These are phyloP conservation scores for Coprinopsis sp. DNA, from an alignment of 768 basidiomycete genomes.

Conservation along the genomic window DNA sequence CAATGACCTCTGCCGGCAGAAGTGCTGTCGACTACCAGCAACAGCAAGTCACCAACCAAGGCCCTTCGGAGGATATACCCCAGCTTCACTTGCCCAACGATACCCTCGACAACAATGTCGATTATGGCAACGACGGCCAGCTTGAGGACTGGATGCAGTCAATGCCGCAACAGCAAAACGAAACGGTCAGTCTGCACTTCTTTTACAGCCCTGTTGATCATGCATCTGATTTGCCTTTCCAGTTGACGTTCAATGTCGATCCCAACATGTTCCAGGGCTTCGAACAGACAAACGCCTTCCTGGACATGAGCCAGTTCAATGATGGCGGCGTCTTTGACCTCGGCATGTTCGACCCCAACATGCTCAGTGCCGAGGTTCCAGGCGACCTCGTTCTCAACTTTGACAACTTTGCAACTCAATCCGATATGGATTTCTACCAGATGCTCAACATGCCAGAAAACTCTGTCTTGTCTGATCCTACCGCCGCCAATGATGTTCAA, in stretches of 20 bases:
- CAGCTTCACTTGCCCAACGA: background rate
- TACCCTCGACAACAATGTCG: background rate
- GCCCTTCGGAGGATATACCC: no score
- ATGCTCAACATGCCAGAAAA: background rate
- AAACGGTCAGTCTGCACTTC: no score
- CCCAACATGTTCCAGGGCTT: background rate
- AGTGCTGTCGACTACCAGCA: no score
- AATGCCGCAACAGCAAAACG: no score
- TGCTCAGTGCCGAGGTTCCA: background rate
- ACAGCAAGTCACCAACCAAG: no score
- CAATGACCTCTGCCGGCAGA: background rate
- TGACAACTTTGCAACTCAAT: background rate
- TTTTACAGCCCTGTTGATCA: background rate
- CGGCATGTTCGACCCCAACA: background rate
- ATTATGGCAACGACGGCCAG: background rate
- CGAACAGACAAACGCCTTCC: no score
- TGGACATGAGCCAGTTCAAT: background rate
- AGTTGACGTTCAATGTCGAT: constrained; percentile 5
- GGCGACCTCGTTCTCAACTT: background rate
- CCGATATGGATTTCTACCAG: background rate
- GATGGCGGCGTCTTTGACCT: background rate
- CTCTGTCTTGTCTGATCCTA: no score
- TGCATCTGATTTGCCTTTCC: background rate
- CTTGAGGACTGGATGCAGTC: no score
- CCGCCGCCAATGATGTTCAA: no score